Conservation (phyloP, 2,329 filamentous ascomycete species). For the Curvularia lunata region DNA sequence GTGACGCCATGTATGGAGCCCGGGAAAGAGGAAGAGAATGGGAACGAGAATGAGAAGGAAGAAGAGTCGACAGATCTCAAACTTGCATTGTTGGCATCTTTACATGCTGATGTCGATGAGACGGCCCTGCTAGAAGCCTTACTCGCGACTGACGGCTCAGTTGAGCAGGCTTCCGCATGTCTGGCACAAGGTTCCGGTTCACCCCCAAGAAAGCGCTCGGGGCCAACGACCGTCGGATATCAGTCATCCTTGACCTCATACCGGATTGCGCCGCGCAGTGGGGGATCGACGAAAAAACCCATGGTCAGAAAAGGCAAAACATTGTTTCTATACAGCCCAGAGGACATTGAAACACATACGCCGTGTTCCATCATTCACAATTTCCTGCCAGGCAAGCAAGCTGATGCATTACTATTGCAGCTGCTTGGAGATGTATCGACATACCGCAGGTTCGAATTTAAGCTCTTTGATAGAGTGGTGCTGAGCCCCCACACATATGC, state of each 20-base stretch:
- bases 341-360: conserved; percentile 81
- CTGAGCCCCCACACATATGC: conserved; percentile 82
- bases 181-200: conserved; percentile 52
- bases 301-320: conserved; percentile 81
- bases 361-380: conserved; percentile 93
- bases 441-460: conserved; percentile 76
- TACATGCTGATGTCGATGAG: conserved; percentile 70
- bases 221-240: conserved; percentile 44
- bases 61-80: conserved; percentile 90
- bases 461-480: conserved; percentile 87
- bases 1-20: conserved; percentile 2
- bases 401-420: conserved; percentile 76
- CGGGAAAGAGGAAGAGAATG: neutral
- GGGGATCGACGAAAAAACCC: conserved; percentile 43
- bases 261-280: conserved; percentile 19
- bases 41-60: conserved; percentile 1
- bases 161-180: conserved; percentile 67
- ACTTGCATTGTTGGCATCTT: conserved; percentile 79
- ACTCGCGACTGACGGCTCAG: conserved; percentile 77
- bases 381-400: conserved; percentile 75
- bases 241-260: conserved; percentile 52
- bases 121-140: conserved; percentile 78
- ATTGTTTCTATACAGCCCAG: conserved; percentile 79
- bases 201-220: conserved; percentile 44
- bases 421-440: conserved; percentile 74